Base-by-base conservation (phyloP, 257 asterid genomes). In the Osmanthus fragrans region DNA sequence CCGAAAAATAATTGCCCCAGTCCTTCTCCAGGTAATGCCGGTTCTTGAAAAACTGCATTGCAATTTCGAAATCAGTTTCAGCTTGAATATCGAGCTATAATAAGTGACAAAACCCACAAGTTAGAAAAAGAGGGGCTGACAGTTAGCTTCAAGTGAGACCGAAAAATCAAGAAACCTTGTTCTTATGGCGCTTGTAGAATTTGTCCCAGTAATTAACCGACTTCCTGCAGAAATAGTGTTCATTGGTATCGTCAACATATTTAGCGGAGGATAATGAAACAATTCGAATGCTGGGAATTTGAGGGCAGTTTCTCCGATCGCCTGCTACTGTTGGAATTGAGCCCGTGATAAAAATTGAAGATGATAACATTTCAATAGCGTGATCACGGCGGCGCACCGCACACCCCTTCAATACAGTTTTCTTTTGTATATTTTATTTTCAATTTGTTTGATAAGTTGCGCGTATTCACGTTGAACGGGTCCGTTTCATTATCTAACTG, bases 21-120 rank as follows among this genome's bases (percentile, higher is more conserved):
- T 93, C 97, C 83, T 90, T 93, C 84, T 83, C 89, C 87, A 91
- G 82, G 80, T 93, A 93, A 79, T 93, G 97, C 60, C 94, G 80
- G 84, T 93, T 91, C 81, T 94, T 90, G 73, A 92, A 94, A 84
- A 92, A 92, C 94, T 92, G 85, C 79, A 71, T 58, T 77, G 36
- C 58, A 77, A 64, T 58, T 73, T 74, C 54, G 56, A 73, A 54
- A 18, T 37, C 72, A 25, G 25, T 25, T 58, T 56, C 66, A 58
- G 30, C 12, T 7, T 29, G 7, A 29, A 73, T 32, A 45, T n/a
- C 65, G 51, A 23, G 25, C 39, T 23, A 68, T 30, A 16, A 56
- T 21, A 47, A 25, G 10, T 2, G 47, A 27, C 23, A 65, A 13
- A 69, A 54, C 25, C 54, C 65, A 63, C 40, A 13, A 18, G 5